A percentile compares a stretch with the other conserved stretches of the same genome.
phyloP scores from a whole-genome alignment of 768 basidiomycete genomes.

The Psilocybe cubensis region DNA sequence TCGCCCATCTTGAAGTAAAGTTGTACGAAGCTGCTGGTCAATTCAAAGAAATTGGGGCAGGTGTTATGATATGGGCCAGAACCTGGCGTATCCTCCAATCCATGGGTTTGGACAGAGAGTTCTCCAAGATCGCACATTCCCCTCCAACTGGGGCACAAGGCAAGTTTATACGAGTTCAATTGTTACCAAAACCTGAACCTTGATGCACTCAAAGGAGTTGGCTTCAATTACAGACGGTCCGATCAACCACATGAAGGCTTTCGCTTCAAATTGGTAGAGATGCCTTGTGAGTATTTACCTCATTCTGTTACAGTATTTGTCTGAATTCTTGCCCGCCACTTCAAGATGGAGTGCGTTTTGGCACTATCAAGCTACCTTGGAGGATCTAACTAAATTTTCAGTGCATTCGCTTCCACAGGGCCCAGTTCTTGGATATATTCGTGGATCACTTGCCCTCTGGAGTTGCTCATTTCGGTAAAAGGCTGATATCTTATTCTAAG shows the following conservation, averaged over 20 bases:
- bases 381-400: slow-evolving; percentile 2
- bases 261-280: slow-evolving; percentile 40
- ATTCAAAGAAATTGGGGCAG: slow-evolving; percentile 56
- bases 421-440: slow-evolving; percentile 48
- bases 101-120: slow-evolving; percentile 40
- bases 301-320: neutral
- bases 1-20: slow-evolving; percentile 38
- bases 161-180: slow-evolving; percentile 10
- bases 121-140: slow-evolving; percentile 36
- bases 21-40: slow-evolving; percentile 51
- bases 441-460: slow-evolving; percentile 35
- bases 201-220: slow-evolving; percentile 33
- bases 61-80: slow-evolving; percentile 47
- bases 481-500: slow-evolving; percentile 29
- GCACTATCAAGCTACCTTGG: neutral
- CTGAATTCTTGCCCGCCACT: neutral
- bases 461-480: slow-evolving; percentile 42
- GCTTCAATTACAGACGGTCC: slow-evolving; percentile 50
- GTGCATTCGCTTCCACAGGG: slow-evolving; percentile 52
- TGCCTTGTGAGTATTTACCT: slow-evolving; percentile 39
- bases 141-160: slow-evolving; percentile 34
- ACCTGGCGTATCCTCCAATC: slow-evolving; percentile 48
- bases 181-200: neutral
- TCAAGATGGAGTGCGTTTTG: slow-evolving; percentile 30
- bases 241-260: slow-evolving; percentile 42